Percentiles rank a stretch among this genome's conserved stretches.
Conservation (phyloP, 768 basidiomycete species). For the Termitomyces sp. region DNA sequence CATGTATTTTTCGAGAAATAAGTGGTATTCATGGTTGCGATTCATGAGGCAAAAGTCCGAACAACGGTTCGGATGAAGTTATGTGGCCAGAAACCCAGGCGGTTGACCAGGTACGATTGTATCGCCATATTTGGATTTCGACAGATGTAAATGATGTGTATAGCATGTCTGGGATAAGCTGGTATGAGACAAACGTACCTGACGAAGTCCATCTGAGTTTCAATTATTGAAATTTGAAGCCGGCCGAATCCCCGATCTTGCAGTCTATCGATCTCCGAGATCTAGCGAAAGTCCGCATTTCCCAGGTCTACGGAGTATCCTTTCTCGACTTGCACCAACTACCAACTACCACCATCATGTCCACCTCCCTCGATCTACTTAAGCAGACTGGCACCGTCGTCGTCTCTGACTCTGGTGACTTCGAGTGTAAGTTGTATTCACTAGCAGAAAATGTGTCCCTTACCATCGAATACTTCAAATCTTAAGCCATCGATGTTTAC, state of each 20-base stretch:
- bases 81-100: not conserved
- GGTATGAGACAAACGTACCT: too few relatives aligned
- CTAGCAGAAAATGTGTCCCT: slow-evolving; percentile 21
- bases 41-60: not conserved
- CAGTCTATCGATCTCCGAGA: slow-evolving; percentile 12
- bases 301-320: not conserved
- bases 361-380: slow-evolving; percentile 78
- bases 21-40: not conserved
- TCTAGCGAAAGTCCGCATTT: slow-evolving; percentile 11
- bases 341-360: slow-evolving; percentile 51
- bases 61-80: not conserved
- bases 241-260: not conserved
- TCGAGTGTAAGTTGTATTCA: slow-evolving; percentile 56
- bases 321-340: slow-evolving; percentile 2
- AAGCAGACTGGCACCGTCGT: slow-evolving; percentile 94
- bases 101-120: not conserved
- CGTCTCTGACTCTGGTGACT: slow-evolving; percentile 97
- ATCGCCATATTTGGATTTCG: not conserved
- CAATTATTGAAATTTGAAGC: not conserved
- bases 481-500: slow-evolving; percentile 87
- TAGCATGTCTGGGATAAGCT: too few relatives aligned
- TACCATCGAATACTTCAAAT: slow-evolving; percentile 3
- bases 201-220: too few relatives aligned
- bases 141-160: not conserved
- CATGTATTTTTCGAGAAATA: not conserved